phyloP scores from a whole-genome alignment of 202 grass and related monocot genomes.

The Eragrostis tef region DNA sequence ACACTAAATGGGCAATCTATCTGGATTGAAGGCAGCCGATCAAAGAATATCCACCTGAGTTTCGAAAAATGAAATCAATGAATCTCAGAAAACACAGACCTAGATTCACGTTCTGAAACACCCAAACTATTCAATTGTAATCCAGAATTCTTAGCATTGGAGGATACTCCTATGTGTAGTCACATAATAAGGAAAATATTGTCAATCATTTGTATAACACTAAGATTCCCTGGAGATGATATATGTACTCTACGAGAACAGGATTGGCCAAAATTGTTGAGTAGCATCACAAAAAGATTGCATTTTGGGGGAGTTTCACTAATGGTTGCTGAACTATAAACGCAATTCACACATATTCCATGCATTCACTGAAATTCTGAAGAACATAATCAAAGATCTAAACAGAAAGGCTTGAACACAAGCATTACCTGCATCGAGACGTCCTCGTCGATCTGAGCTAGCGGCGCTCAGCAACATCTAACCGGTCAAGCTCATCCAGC shows the following conservation, averaged over 20 bases:
- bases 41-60: slow-evolving; percentile 10
- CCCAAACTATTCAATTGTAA: slow-evolving; percentile 4
- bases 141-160: slow-evolving; percentile 1
- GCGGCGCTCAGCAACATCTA: slow-evolving; percentile 5
- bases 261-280: slow-evolving; percentile 6
- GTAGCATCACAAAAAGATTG: slow-evolving; percentile 4
- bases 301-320: neutral
- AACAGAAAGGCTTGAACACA: neutral
- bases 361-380: neutral
- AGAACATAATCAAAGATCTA: slow-evolving; percentile 24
- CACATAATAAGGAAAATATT: neutral
- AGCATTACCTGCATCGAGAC: slow-evolving; percentile 37
- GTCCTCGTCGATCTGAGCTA: no score
- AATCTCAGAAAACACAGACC: slow-evolving; percentile 16
- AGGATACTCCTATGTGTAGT: neutral
- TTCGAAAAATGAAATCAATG: slow-evolving; percentile 3
- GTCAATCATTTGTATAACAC: neutral
- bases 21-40: neutral
- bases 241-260: neutral
- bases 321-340: slow-evolving; percentile 6
- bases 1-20: neutral
- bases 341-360: neutral
- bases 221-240: neutral
- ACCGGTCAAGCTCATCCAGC: slow-evolving; percentile 41
- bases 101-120: slow-evolving; percentile 10